Evolutionary conservation across 2,329 filamentous ascomycete genomes (phyloP), one percentile per base, ranked within the genome.

Genomic region (Orbilia quercus): DNA sequence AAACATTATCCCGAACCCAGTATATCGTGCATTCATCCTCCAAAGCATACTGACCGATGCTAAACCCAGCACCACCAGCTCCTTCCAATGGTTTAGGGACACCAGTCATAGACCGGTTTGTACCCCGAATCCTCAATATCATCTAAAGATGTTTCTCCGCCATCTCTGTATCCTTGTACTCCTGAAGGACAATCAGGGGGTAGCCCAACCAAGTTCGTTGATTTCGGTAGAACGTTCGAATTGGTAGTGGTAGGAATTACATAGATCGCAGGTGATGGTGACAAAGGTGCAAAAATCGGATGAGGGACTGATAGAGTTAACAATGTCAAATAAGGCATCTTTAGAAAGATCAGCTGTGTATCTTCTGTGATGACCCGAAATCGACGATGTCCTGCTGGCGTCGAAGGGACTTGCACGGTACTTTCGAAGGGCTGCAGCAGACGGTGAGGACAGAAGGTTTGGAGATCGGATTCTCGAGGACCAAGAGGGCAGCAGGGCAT

Each of bases 1-100:
- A 70, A 1, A 70, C 55, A 18, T 70, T 70, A 51, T 63, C 50
- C 16, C 65, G 36, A 36, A 70, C 23, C 65, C 65, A 63, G 40
- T 70, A 63, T 3, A 57, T 28, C 7, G 55, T 5, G 20, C 48
- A 55, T 1, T 70, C 50, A 16, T 69, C 54, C 50, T 62, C 57
- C 7, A 70, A 34, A 0, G 55, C 57, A 36, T 63, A 53, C 45
- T 71, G 66, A 16, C 66, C 66, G 1, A 63, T 16, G 36, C 42
- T 50, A 12, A 62, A 31, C 5, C 28, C 9, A 9, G 9, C 9
- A 31, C 28, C 9, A 31, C 28, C 28, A 31, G 4, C 9, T 31
- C 34, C 25, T 45, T 60, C 18, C 44, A 63, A 23, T 1, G 58
- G 57, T 7, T 14, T 25, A 4, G 66, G 50, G 1, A 36, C 44